Conservation (phyloP, 2,329 filamentous ascomycete species). For the Clonostachys sp. region DNA sequence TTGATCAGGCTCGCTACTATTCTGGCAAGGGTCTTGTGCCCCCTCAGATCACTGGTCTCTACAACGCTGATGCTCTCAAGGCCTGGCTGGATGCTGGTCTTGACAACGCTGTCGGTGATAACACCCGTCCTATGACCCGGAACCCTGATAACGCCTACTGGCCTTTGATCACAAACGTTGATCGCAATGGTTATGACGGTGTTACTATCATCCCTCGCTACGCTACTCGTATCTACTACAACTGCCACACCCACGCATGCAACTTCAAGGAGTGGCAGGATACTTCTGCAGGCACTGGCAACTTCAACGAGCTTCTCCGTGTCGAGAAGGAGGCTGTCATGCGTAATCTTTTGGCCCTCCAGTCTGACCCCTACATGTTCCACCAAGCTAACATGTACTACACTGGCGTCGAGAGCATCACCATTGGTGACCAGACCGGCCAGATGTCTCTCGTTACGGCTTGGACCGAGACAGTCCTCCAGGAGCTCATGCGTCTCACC, state of each 20-base stretch:
- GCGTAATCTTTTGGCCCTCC: constrained; percentile 50
- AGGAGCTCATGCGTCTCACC: constrained; percentile 46
- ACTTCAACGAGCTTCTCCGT: constrained; percentile 44
- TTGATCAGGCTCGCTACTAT: constrained; percentile 38
- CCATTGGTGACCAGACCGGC: constrained; percentile 39
- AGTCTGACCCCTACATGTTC: constrained; percentile 55
- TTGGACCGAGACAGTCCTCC: constrained; percentile 50
- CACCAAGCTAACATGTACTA: constrained; percentile 59
- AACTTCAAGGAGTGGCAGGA: constrained; percentile 56
- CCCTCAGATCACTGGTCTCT: constrained; percentile 58
- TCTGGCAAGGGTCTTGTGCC: constrained; percentile 53
- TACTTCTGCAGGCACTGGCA: constrained; percentile 48
- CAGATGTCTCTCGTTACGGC: constrained; percentile 49
- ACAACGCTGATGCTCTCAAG: constrained; percentile 56
- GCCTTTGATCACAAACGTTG: constrained; percentile 47
- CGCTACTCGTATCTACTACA: constrained; percentile 61
- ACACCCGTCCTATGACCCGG: constrained; percentile 49
- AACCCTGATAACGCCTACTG: constrained; percentile 49
- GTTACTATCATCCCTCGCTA: constrained; percentile 54
- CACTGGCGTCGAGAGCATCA: constrained; percentile 36
- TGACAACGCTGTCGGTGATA: constrained; percentile 55
- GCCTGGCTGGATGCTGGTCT: constrained; percentile 59
- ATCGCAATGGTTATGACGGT: constrained; percentile 47
- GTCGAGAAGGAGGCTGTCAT: constrained; percentile 47
- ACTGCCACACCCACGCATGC: constrained; percentile 53